Conservation (phyloP, 768 basidiomycete genomes). For the Lactarius sp. region DNA sequence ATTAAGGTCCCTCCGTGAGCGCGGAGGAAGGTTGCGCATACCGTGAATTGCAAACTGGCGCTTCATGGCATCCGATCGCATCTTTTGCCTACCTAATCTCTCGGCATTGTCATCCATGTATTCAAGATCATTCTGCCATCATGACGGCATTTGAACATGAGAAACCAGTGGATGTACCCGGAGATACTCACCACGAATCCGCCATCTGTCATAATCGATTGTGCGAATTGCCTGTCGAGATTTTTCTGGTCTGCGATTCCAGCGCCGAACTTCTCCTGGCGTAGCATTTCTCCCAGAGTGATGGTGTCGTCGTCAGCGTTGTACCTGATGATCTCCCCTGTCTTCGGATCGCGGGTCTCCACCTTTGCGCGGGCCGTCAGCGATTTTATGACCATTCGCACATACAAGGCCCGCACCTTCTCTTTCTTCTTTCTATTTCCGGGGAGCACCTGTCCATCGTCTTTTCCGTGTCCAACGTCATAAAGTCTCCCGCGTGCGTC, state of each 20-base stretch:
- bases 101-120: constrained; percentile 98
- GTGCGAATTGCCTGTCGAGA: constrained; percentile 84
- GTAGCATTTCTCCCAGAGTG: constrained; percentile 85
- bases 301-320: constrained; percentile 88
- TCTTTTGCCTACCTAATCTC: constrained; percentile 85
- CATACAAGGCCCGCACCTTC: constrained; percentile 39
- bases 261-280: constrained; percentile 87
- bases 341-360: constrained; percentile 85
- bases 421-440: constrained; percentile 81
- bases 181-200: constrained; percentile 64
- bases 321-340: constrained; percentile 82
- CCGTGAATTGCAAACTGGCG: constrained; percentile 95
- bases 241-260: constrained; percentile 90
- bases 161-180: not conserved
- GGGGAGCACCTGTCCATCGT: constrained; percentile 45
- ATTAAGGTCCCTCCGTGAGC: constrained; percentile 9
- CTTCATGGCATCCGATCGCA: constrained; percentile 95
- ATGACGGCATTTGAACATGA: constrained; percentile 1
- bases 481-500: constrained; percentile 83
- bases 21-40: constrained; percentile 32
- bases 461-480: constrained; percentile 80
- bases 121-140: constrained; percentile 70
- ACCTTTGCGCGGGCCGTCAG: constrained; percentile 48
- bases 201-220: constrained; percentile 81
- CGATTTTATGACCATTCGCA: constrained; percentile 7